A percentile compares a stretch with the other conserved stretches of the same genome.
Evolutionary conservation across 257 asterid species (phyloP).

Genomic region (Petunia axillaris): DNA sequence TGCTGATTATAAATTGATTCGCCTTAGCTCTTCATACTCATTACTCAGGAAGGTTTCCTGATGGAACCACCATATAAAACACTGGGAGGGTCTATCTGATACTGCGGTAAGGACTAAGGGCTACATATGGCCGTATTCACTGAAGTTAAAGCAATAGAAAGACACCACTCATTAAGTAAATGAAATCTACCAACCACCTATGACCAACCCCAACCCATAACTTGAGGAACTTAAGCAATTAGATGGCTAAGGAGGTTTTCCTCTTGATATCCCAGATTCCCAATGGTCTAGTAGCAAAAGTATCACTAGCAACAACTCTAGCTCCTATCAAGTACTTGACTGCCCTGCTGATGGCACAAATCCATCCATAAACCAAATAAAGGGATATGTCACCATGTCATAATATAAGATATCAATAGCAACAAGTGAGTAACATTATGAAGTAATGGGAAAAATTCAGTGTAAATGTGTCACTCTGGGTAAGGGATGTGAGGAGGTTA

Average conservation of each 20-base stretch:
- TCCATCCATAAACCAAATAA: background rate
- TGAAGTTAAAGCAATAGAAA: background rate
- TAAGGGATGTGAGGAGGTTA: too few relatives aligned
- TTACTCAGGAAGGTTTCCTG: background rate
- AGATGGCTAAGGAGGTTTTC: constrained; percentile 22
- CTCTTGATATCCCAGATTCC: background rate
- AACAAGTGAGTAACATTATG: background rate
- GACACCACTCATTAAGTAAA: background rate
- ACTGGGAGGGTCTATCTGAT: background rate
- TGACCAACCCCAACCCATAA: background rate
- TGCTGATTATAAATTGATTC: background rate
- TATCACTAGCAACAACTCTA: background rate
- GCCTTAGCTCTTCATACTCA: background rate
- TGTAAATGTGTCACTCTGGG: too few relatives aligned
- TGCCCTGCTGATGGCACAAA: constrained; percentile 2
- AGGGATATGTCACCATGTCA: background rate
- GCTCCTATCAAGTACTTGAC: background rate
- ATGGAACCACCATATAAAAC: background rate
- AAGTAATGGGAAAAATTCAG: too few relatives aligned
- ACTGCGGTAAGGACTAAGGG: background rate
- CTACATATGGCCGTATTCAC: background rate
- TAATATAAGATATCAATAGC: background rate
- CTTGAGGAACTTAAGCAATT: background rate
- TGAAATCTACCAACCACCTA: background rate
- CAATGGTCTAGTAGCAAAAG: background rate